Percentiles rank a stretch among this genome's conserved stretches.
These are phyloP conservation scores for barrel medic (Medicago truncatula) DNA, from an alignment of 306 rosid genomes.

Conservation along the genomic window DNA sequence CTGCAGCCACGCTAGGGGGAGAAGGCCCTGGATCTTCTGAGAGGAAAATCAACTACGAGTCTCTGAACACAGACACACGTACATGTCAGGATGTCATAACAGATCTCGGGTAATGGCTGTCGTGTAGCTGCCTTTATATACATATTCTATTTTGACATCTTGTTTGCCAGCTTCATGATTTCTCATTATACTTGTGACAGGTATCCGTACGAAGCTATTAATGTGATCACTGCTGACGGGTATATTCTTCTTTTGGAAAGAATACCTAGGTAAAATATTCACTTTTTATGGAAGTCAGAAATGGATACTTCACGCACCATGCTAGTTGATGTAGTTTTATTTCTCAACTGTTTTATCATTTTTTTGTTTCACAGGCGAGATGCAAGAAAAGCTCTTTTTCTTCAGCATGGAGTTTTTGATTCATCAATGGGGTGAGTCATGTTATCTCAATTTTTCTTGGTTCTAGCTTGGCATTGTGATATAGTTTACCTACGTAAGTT, in stretches of 20 bases:
- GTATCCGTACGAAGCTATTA: constrained; percentile 93
- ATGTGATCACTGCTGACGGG: constrained; percentile 84
- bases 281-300: background rate
- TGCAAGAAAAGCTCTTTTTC: constrained; percentile 83
- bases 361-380: constrained; percentile 74
- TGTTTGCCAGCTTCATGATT: constrained; percentile 29
- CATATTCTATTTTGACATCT: background rate
- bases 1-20: constrained; percentile 61
- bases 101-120: constrained; percentile 77
- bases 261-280: constrained; percentile 74
- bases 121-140: constrained; percentile 22
- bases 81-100: constrained; percentile 97
- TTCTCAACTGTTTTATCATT: constrained; percentile 31
- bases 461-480: constrained; percentile 26
- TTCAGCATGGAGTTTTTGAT: constrained; percentile 92
- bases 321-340: constrained; percentile 19
- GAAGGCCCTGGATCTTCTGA: constrained; percentile 54
- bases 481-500: constrained; percentile 11
- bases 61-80: constrained; percentile 89
- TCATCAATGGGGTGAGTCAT: constrained; percentile 94
- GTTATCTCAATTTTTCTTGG: constrained; percentile 25
- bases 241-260: constrained; percentile 94
- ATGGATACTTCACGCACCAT: constrained; percentile 10
- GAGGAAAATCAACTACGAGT: constrained; percentile 55
- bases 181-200: constrained; percentile 47